Percentiles rank a stretch among this genome's conserved stretches.
Conservation (phyloP, 352 stramenopile species). For the Phytophthora melonis region DNA sequence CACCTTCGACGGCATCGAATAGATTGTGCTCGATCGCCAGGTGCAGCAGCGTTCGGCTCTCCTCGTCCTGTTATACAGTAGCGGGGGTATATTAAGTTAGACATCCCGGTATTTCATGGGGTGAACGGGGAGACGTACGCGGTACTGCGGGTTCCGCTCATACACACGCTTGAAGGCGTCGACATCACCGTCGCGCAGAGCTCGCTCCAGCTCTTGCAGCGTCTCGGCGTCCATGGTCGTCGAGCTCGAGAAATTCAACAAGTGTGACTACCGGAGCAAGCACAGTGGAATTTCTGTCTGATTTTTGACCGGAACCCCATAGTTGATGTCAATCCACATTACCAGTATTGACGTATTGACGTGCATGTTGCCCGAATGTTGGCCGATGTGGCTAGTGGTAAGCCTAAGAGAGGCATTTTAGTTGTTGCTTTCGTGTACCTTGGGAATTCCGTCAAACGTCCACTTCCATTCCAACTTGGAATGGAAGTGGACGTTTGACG, state of each 20-base stretch:
- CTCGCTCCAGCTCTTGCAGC: slow-evolving; percentile 28
- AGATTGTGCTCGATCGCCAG: slow-evolving; percentile 36
- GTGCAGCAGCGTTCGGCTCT: slow-evolving; percentile 40
- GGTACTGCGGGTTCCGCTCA: slow-evolving; percentile 32
- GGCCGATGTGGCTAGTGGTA: too few species aligned
- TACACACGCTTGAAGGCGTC: slow-evolving; percentile 33
- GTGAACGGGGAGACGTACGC: slow-evolving; percentile 23
- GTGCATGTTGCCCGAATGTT: not conserved
- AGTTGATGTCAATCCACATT: not conserved
- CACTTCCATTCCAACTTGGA: too few species aligned
- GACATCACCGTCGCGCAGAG: slow-evolving; percentile 27
- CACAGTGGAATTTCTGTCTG: slow-evolving; percentile 22
- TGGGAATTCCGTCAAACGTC: too few species aligned
- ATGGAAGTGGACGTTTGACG: not conserved
- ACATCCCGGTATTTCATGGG: not conserved
- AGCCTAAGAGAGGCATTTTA: too few species aligned
- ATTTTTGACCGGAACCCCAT: slow-evolving; percentile 17
- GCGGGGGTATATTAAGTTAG: slow-evolving; percentile 10
- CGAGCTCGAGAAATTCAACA: slow-evolving; percentile 2
- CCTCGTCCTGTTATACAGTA: slow-evolving; percentile 27
- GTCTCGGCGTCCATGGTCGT: slow-evolving; percentile 16
- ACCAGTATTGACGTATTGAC: not conserved
- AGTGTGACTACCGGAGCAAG: not conserved
- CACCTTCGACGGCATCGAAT: slow-evolving; percentile 39
- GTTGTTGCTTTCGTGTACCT: not conserved